phyloP scores from a whole-genome alignment of 495 filamentous ascomycete species.

The Tetracladium marchalianum region DNA sequence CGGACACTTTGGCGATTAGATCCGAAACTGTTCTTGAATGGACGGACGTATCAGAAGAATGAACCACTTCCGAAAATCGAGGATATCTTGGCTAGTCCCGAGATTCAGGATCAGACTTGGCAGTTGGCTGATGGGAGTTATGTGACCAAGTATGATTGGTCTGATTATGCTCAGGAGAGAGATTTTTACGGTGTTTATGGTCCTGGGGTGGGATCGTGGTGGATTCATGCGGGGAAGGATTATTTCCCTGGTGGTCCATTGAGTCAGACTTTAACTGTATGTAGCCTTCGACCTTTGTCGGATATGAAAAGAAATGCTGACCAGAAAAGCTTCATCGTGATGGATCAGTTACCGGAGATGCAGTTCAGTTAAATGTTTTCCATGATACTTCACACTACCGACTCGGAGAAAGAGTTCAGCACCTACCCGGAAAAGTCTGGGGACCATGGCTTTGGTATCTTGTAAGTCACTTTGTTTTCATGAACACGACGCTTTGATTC shows the following conservation, averaged over 20 bases:
- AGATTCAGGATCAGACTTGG: constrained; percentile 35
- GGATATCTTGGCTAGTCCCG: constrained; percentile 23
- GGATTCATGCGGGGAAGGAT: constrained; percentile 31
- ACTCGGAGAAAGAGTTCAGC: constrained; percentile 1
- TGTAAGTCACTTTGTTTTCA: constrained; percentile 10
- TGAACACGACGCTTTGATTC: too few relatives aligned
- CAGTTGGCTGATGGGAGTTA: constrained; percentile 26
- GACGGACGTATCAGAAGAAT: constrained; percentile 26
- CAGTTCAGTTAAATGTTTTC: constrained; percentile 34
- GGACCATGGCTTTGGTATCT: constrained; percentile 35
- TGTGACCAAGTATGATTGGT: constrained; percentile 35
- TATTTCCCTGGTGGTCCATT: constrained; percentile 32
- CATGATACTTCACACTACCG: constrained; percentile 22
- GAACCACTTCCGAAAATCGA: constrained; percentile 24
- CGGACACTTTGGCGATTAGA: constrained; percentile 30
- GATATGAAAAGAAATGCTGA: too few relatives aligned
- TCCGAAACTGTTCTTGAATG: constrained; percentile 25
- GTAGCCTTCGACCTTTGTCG: constrained; percentile 5
- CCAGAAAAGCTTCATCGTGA: constrained; percentile 21
- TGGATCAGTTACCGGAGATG: constrained; percentile 28
- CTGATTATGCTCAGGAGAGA: constrained; percentile 20
- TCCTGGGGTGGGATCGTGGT: constrained; percentile 29
- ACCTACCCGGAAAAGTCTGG: constrained; percentile 29
- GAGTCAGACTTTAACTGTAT: constrained; percentile 31
- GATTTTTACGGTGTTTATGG: constrained; percentile 29